phyloP scores from a whole-genome alignment of 2,329 filamentous ascomycete species.

The Achaetomium macrosporum region DNA sequence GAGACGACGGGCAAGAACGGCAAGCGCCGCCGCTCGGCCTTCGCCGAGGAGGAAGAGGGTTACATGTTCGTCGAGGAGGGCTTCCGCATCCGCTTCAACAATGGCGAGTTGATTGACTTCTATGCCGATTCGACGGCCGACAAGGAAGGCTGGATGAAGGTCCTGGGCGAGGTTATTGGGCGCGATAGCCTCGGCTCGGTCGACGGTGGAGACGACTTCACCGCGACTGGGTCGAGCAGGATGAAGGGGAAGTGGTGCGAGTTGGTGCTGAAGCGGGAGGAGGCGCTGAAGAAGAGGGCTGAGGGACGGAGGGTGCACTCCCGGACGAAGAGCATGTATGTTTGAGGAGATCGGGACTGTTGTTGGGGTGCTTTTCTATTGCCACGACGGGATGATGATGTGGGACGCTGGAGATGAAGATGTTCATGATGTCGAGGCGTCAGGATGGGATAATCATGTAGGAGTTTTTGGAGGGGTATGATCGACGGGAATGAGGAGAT shows the following conservation, averaged over 20 bases:
- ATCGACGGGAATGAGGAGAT: neutral
- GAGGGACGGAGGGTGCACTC: constrained; percentile 49
- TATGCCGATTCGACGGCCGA: constrained; percentile 84
- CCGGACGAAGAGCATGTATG: constrained; percentile 53
- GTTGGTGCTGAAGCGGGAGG: constrained; percentile 58
- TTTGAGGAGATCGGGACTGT: constrained; percentile 30
- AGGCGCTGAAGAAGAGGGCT: constrained; percentile 49
- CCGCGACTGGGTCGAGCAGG: constrained; percentile 32
- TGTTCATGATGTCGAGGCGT: neutral
- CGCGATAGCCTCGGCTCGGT: constrained; percentile 45
- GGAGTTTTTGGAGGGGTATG: neutral
- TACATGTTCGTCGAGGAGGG: constrained; percentile 99
- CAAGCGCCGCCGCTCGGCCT: constrained; percentile 83
- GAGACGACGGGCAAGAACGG: constrained; percentile 72
- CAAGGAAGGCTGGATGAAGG: constrained; percentile 93
- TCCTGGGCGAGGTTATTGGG: constrained; percentile 65
- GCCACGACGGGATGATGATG: constrained; percentile 6
- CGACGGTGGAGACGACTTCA: constrained; percentile 37
- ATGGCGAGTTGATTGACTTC: constrained; percentile 97
- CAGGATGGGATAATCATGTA: neutral
- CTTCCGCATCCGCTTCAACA: constrained; percentile 97
- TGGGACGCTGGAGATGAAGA: neutral
- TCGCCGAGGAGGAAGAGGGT: constrained; percentile 96
- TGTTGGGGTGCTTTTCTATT: neutral
- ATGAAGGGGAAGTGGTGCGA: constrained; percentile 60